Evolutionary conservation across 208 protist genomes (phyloP), one percentile per base, ranked within the genome.

Genomic region (Crithidia thermophila): DNA sequence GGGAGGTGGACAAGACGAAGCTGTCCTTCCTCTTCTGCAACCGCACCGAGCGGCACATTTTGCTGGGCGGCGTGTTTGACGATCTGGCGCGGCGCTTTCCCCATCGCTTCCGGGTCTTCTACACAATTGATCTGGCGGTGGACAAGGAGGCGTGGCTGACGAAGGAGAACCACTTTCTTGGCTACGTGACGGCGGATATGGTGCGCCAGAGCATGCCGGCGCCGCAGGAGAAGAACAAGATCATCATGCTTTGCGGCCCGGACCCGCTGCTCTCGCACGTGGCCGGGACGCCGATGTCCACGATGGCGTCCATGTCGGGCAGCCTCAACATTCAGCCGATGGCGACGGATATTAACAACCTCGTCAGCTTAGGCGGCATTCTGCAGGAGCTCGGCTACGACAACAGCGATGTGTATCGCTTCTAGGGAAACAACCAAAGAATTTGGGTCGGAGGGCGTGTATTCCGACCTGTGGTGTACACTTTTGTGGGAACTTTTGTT

Each of bases 1-100:
- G 78, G 27, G 67, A 72, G 39, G 67, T 87, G 42, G 94, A 98
- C 75, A 82, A 82, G 49, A 98, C 94, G 45, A 87, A 91, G 72
- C 57, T 98, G 11, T 93, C 79, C 31, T 90, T 98, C 56, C 64
- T 98, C 18, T 98, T 94, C 59, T 95, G 91, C 67, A 98, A 98
- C 77, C 81, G 93, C 55, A 97, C 96, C 3, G 94, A 97, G 74
- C 67, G 84, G 18, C 93, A 98, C 75, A 95, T 98, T 52, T 69
- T 98, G n/a, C 73, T 98, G 18, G 72, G 82, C 25, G 87, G 85
- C 20, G 72, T 93, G 42, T 94, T 98, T 65, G 96, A 98, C 63
- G 73, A 90, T 27, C 67, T 94, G 3, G 90, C 92, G 7, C 25
- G 61, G 40, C 67, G 77, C 11, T 88, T 88, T 64, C 64, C 88